Conservation (phyloP, 805 yeast genomes). For the Cyberlindnera meyerae region DNA sequence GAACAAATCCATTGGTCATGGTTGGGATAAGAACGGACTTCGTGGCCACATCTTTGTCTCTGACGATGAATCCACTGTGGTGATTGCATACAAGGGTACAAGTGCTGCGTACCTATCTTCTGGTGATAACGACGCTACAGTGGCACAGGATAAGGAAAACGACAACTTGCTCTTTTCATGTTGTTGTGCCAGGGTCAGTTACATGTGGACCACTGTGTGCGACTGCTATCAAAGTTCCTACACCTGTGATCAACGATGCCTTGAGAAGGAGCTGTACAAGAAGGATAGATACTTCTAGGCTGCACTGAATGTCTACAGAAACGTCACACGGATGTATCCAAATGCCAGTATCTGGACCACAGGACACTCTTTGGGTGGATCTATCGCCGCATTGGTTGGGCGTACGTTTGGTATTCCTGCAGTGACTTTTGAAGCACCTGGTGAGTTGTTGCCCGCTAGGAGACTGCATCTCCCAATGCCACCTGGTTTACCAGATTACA, state of each 20-base stretch:
- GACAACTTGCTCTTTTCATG: constrained; percentile 90
- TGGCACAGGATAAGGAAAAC: constrained; percentile 73
- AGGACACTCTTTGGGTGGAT: constrained; percentile 94
- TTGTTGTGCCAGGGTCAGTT: constrained; percentile 91
- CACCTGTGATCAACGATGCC: constrained; percentile 83
- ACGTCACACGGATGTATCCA: constrained; percentile 66
- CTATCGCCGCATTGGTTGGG: constrained; percentile 74
- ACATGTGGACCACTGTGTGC: constrained; percentile 92
- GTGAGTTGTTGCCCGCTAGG: constrained; percentile 76
- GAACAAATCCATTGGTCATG: constrained; percentile 56
- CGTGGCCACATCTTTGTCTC: constrained; percentile 87
- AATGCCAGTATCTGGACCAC: constrained; percentile 77
- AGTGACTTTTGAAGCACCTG: constrained; percentile 91
- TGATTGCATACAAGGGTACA: constrained; percentile 87
- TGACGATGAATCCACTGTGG: constrained; percentile 52
- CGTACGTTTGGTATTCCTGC: constrained; percentile 88
- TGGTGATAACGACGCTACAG: constrained; percentile 81
- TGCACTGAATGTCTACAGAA: constrained; percentile 66
- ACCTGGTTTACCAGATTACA: constrained; percentile 75
- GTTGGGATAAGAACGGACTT: constrained; percentile 83
- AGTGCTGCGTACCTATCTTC: constrained; percentile 76
- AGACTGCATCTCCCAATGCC: constrained; percentile 89
- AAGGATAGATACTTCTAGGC: constrained; percentile 83
- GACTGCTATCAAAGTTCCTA: constrained; percentile 83
- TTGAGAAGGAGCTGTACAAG: constrained; percentile 68